phyloP scores from a whole-genome alignment of 2,329 filamentous ascomycete species.

The Fusarium chlamydosporum region DNA sequence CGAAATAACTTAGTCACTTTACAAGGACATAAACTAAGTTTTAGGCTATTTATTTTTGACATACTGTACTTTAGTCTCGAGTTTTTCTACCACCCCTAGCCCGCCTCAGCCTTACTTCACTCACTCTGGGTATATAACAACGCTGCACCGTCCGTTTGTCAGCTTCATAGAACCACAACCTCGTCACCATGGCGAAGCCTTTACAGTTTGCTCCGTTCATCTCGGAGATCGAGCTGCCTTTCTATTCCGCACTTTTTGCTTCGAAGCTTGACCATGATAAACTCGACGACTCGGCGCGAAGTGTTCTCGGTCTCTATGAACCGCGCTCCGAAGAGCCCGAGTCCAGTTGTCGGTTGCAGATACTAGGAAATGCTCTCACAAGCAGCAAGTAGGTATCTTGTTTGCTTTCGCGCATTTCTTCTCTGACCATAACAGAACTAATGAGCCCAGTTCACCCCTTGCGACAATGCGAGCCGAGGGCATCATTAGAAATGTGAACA shows the following conservation, averaged over 20 bases:
- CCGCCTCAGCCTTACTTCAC: conserved; percentile 27
- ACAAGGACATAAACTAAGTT: no score
- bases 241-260: conserved; percentile 92
- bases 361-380: conserved; percentile 87
- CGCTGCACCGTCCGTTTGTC: conserved; percentile 1
- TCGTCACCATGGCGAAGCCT: conserved; percentile 63
- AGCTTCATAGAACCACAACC: conserved; percentile 11
- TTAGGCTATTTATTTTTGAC: no score
- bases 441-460: conserved; percentile 70
- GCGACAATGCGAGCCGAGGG: conserved; percentile 88
- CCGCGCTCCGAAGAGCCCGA: conserved; percentile 80
- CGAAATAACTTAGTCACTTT: no score
- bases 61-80: no score
- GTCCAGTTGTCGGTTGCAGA: conserved; percentile 88
- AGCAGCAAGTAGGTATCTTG: conserved; percentile 78
- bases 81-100: no score
- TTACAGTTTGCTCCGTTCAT: conserved; percentile 87
- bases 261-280: conserved; percentile 98
- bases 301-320: conserved; percentile 90
- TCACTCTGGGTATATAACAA: conserved; percentile 1
- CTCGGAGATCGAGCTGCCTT: conserved; percentile 94
- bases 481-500: conserved; percentile 96
- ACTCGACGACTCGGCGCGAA: conserved; percentile 91
- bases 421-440: conserved; percentile 49
- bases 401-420: conserved; percentile 39